A percentile compares a stretch with the other conserved stretches of the same genome.
These are phyloP conservation scores for Hypoxylon trugodes DNA, from an alignment of 495 filamentous ascomycete genomes.

Conservation along the genomic window DNA sequence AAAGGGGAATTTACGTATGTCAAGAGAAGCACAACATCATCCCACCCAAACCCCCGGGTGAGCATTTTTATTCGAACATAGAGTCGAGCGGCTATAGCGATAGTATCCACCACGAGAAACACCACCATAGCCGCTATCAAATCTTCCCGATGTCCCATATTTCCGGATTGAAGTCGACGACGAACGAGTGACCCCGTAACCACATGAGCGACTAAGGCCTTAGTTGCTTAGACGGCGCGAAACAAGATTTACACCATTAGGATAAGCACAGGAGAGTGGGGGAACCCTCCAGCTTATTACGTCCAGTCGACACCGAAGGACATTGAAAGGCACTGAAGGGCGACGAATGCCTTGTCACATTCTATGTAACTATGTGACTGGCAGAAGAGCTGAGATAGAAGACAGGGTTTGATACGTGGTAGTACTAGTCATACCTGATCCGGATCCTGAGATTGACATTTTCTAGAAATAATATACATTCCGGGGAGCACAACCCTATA, in stretches of 20 bases:
- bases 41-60: slow-evolving; percentile 36
- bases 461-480: slow-evolving; percentile 16
- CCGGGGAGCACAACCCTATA: slow-evolving; percentile 1
- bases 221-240: not conserved
- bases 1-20: slow-evolving; percentile 35
- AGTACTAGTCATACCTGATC: slow-evolving; percentile 10
- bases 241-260: slow-evolving; percentile 5
- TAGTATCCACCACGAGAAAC: slow-evolving; percentile 36
- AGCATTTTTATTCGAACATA: slow-evolving; percentile 41
- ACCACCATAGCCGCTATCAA: slow-evolving; percentile 35
- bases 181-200: slow-evolving; percentile 8
- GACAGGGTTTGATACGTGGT: not conserved
- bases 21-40: slow-evolving; percentile 39
- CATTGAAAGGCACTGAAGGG: no score
- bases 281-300: slow-evolving; percentile 11
- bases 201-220: slow-evolving; percentile 12
- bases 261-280: not conserved
- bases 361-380: not conserved
- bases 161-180: not conserved
- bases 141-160: slow-evolving; percentile 36
- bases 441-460: not conserved
- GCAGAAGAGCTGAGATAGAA: slow-evolving; percentile 1
- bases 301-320: not conserved
- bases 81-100: slow-evolving; percentile 33
- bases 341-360: no score